These are phyloP conservation scores for Leishmania turanica DNA, from an alignment of 208 protist species.

Conservation along the genomic window DNA sequence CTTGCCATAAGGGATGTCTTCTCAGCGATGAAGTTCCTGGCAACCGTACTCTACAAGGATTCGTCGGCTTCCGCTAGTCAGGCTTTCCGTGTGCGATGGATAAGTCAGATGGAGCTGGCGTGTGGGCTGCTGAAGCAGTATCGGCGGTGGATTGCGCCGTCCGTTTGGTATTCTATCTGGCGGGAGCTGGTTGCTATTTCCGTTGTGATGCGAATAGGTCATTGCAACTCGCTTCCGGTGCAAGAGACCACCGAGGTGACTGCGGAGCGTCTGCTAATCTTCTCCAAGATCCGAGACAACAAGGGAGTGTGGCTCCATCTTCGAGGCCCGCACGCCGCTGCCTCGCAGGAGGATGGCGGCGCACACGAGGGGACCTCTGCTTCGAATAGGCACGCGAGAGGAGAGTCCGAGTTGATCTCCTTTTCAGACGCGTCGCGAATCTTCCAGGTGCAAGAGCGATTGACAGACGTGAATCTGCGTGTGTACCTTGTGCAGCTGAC, in stretches of 20 bases:
- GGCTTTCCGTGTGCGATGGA: slow-evolving; percentile 4
- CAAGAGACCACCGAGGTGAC: slow-evolving; percentile 1
- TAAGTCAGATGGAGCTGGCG: slow-evolving; percentile 5
- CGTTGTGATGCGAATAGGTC: not conserved
- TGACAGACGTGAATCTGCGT: slow-evolving; percentile 19
- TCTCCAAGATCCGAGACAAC: slow-evolving; percentile 28
- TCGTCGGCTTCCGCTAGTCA: not conserved
- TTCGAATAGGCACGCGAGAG: no score
- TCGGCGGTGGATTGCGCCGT: slow-evolving; percentile 20
- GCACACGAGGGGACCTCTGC: not conserved
- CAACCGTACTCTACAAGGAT: not conserved
- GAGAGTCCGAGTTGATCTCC: not conserved
- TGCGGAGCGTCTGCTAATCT: slow-evolving; percentile 16
- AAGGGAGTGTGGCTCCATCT: slow-evolving; percentile 17
- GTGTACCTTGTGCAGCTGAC: slow-evolving; percentile 22
- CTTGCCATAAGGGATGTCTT: not conserved
- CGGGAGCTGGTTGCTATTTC: not conserved
- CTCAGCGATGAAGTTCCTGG: not conserved
- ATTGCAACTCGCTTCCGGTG: not conserved
- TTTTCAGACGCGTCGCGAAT: slow-evolving; percentile 5
- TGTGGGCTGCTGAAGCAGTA: slow-evolving; percentile 12
- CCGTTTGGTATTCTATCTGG: slow-evolving; percentile 16
- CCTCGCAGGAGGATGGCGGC: not conserved
- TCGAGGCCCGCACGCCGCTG: not conserved
- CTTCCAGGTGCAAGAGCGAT: slow-evolving; percentile 13